Evolutionary conservation across 2,329 filamentous ascomycete species (phyloP), one percentile per base, ranked within the genome.

Genomic region (Cladophialophora carrionii): DNA sequence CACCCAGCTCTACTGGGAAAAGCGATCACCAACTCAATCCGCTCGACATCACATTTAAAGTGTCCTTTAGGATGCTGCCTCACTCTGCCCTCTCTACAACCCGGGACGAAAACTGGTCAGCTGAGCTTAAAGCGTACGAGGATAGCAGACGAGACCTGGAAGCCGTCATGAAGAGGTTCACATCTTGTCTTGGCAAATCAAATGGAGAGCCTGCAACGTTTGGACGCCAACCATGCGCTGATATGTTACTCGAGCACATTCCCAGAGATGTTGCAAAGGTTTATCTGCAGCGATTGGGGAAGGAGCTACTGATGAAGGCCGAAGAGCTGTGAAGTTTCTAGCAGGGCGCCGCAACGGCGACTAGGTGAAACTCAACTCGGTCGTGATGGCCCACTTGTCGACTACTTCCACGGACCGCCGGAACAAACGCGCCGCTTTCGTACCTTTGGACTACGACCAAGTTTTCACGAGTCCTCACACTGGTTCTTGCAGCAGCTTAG

Each of bases 71-170:
- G 43, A 89, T 88, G 67, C 79, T 95, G 8, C 51, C 61, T 14
- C 79, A 86, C 2, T 79, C 75, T 3, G 86, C 84, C 0, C 95
- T 95, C 74, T 87, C 90, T 1, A 75, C 83, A 1, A 91, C 91
- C 0, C 84, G 87, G 69, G 92, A 96, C 74, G 88, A 96, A 0
- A 96, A 96, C 73, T 92, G 90, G 0, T 96, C 96, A 73, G 82
- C 91, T 34, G 92, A 96, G 76, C 76, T 96, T 57, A 88, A 89
- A 46, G 90, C 89, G 1, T 96, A 96, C 74, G 91, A 96, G 74
- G 91, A 90, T 72, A 90, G 89, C 0, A 83, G 92, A 61, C 83
- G 85, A 70, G 90, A 93, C 71, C 78, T 95, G 5, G 82, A 84
- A 48, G 88, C 85, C 69, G 87, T 96, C 34, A 77, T 80, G 20